Evolutionary conservation across 139 green algal species (phyloP).

Genomic region (Marvania coccoides): DNA sequence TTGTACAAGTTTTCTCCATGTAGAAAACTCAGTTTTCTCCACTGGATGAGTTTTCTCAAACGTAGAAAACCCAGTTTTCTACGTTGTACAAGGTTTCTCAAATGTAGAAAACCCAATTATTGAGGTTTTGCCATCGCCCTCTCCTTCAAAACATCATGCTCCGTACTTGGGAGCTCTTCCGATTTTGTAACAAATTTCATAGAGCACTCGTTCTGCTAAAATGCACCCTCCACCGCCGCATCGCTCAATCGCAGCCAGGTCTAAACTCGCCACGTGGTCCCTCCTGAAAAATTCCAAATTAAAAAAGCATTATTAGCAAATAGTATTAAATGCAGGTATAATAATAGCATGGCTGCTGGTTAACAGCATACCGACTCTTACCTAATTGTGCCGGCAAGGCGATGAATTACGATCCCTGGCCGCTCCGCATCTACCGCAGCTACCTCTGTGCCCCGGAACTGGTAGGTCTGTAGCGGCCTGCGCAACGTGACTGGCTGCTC

Average conservation of each 20-base stretch:
- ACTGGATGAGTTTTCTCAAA: too few species aligned
- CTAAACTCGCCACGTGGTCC: constrained; percentile 32
- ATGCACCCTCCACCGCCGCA: constrained; percentile 32
- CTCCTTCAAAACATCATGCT: too few species aligned
- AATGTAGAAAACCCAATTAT: too few species aligned
- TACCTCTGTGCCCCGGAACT: constrained; percentile 22
- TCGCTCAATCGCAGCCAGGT: constrained; percentile 12
- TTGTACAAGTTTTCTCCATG: too few species aligned
- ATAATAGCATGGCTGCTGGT: background rate
- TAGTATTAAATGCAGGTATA: background rate
- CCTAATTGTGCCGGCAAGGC: constrained; percentile 48
- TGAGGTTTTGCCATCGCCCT: too few species aligned
- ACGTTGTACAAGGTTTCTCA: too few species aligned
- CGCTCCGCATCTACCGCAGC: constrained; percentile 1
- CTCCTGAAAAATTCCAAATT: constrained; percentile 5
- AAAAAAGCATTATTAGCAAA: background rate
- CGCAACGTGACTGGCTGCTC: too few species aligned
- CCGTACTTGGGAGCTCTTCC: constrained; percentile 63
- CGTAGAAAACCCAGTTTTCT: too few species aligned
- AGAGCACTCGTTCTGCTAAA: constrained; percentile 47
- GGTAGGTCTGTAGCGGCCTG: constrained; percentile 46
- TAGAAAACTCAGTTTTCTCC: too few species aligned
- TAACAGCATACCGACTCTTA: background rate
- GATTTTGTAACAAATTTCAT: constrained; percentile 66
- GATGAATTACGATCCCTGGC: constrained; percentile 33